A percentile compares a stretch with the other conserved stretches of the same genome.
phyloP scores from a whole-genome alignment of 1,284 basidiomycete genomes.

The Ganoderma leucocontextum region DNA sequence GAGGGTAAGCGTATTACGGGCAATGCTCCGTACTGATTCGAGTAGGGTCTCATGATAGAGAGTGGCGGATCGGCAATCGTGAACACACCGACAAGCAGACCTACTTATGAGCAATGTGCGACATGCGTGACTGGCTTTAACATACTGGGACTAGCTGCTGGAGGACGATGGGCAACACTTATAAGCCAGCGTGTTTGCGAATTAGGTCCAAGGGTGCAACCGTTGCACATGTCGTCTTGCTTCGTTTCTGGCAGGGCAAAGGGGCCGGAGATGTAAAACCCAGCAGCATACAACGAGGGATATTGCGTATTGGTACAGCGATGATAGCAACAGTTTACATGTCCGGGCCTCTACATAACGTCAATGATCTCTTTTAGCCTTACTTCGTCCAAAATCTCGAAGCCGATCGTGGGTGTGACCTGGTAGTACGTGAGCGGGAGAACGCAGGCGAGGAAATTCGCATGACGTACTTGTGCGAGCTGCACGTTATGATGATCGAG shows the following conservation, averaged over 20 bases:
- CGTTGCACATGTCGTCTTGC: neutral
- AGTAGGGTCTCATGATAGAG: no score
- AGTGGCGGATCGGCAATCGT: no score
- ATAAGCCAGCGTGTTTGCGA: no score
- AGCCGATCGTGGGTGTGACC: conserved; percentile 8
- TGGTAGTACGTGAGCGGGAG: neutral
- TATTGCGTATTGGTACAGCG: conserved; percentile 15
- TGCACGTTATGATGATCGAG: conserved; percentile 98
- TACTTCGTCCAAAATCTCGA: conserved; percentile 14
- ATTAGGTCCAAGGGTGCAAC: no score
- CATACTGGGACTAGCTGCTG: no score
- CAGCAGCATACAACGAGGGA: neutral
- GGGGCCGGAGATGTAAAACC: neutral
- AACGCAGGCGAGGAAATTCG: neutral
- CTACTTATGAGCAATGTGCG: no score
- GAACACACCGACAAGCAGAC: no score
- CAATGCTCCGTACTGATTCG: no score
- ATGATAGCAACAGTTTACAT: conserved; percentile 11
- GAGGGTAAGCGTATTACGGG: no score
- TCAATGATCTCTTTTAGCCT: conserved; percentile 18
- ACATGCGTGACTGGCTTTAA: no score
- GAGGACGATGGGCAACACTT: no score
- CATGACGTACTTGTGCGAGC: conserved; percentile 81
- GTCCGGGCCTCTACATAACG: conserved; percentile 12
- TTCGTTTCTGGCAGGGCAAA: neutral